phyloP scores from a whole-genome alignment of 306 rosid species.

The Prunus fruticosa region DNA sequence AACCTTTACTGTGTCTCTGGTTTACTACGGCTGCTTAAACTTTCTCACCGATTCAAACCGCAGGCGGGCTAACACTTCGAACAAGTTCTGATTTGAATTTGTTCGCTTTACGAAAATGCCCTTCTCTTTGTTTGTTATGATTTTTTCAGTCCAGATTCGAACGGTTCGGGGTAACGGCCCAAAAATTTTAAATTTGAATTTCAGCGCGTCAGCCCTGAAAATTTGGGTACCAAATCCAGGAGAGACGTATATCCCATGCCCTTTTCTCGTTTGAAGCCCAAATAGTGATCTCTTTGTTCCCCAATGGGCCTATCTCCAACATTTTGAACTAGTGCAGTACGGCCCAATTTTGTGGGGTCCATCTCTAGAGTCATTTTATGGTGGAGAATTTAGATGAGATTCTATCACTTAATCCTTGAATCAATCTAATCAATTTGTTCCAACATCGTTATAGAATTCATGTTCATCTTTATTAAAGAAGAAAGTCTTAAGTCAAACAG shows the following conservation, averaged over 20 bases:
- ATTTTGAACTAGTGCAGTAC: too few species aligned
- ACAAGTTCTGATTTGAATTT: not conserved
- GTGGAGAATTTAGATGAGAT: too few species aligned
- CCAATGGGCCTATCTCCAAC: too few species aligned
- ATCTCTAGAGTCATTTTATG: too few species aligned
- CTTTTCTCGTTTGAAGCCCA: too few species aligned
- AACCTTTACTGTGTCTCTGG: not conserved
- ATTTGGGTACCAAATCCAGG: not conserved
- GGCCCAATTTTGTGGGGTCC: too few species aligned
- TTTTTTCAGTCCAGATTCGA: not conserved
- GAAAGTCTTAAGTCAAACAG: too few species aligned
- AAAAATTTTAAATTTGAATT: not conserved
- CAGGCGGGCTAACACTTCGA: conserved; percentile 13
- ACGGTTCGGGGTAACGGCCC: not conserved
- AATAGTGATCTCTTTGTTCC: too few species aligned
- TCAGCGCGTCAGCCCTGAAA: too few species aligned
- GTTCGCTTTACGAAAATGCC: conserved; percentile 10
- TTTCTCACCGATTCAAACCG: not conserved
- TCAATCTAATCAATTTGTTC: too few species aligned
- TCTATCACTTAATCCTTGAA: rapidly evolving
- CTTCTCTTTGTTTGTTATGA: not conserved
- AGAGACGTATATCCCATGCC: not conserved
- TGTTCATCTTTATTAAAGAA: too few species aligned
- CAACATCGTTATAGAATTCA: too few species aligned
- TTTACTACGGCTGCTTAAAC: not conserved